Base-by-base conservation (phyloP, 768 basidiomycete genomes). In the Porphyrellus cyaneotinctus region DNA sequence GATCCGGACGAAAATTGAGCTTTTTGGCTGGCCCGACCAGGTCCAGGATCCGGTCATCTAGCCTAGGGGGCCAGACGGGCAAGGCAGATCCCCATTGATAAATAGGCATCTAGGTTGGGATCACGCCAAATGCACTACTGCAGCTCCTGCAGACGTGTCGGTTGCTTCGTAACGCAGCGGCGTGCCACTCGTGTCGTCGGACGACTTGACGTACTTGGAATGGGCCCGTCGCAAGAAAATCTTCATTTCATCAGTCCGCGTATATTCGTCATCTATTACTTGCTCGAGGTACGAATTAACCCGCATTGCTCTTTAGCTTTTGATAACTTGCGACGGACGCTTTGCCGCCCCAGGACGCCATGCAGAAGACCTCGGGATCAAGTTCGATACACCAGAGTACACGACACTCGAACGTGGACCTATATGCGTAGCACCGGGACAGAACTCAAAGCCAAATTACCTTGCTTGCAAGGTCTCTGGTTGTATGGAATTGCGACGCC, bases 171-270 rank as follows among this genome's bases (percentile, higher is more conserved):
- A 91, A 42, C 83, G 87, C 31, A 74, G 79, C 26, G 88, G 87
- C 26, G 55, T 59, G 14, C 78, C 81, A 7, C 76, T 85, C 23
- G 78, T 93, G 28, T 88, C 88, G 17, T 73, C 81, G 8, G 82
- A 84, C 57, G 90, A 93, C 73, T 94, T 47, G 85, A 93, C 53
- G 65, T 69, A 93, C 30, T 94, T 95, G 91, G 91, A 93, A 72
- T 95, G 93, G 93, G 68, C 81, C 32, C 76, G 78, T 22, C 77
- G 93, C 51, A 81, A 78, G 64, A 93, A 88, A 65, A 72, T 87
- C 4, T 95, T 91, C 43, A 66, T 22, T 23, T 60, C 66, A 68
- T 68, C 35, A 62, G 68, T 68, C 33, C 12, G 31, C 54, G 51
- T 49, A 47, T 41, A 36, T 8, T n/a, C 44, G 18, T 20, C 12